A percentile compares a stretch with the other conserved stretches of the same genome.
Evolutionary conservation across 1,139 yeast species (phyloP).

Genomic region (Taiozyma sp.): DNA sequence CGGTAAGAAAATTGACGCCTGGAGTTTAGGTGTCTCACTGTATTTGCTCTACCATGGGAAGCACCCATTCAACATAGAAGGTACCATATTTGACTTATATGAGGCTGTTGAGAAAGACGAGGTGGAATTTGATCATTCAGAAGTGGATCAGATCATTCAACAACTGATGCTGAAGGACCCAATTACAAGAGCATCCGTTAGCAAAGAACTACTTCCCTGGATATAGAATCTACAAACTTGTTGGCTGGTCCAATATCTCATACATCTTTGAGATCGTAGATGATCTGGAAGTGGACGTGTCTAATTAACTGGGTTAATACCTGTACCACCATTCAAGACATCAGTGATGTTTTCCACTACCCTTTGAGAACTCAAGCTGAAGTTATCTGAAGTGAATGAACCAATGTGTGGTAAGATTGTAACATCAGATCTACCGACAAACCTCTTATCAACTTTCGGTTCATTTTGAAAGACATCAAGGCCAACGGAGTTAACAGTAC

Average conservation of each 20-base stretch:
- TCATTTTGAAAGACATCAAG: slow-evolving; percentile 75
- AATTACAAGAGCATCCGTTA: background rate
- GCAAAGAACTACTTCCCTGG: background rate
- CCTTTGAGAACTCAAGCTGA: slow-evolving; percentile 2
- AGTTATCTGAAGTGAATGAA: slow-evolving; percentile 7
- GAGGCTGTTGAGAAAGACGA: background rate
- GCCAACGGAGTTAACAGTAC: slow-evolving; percentile 71
- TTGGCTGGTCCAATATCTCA: background rate
- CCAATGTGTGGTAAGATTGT: slow-evolving; percentile 72
- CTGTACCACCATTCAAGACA: slow-evolving; percentile 4
- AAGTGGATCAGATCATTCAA: background rate
- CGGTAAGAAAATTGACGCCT: slow-evolving; percentile 9
- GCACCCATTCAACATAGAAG: slow-evolving; percentile 5
- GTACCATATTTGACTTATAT: slow-evolving; percentile 2
- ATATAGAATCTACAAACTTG: background rate
- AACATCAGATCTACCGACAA: slow-evolving; percentile 56
- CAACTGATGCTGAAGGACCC: background rate
- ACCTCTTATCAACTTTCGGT: slow-evolving; percentile 48
- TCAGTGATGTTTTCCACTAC: slow-evolving; percentile 7
- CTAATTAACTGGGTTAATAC: slow-evolving; percentile 2
- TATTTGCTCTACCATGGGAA: slow-evolving; percentile 3
- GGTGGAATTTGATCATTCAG: background rate
- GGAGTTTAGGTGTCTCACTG: slow-evolving; percentile 11
- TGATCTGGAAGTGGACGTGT: no score
- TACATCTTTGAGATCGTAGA: background rate